phyloP scores from a whole-genome alignment of 306 rosid genomes.

The Glycine soja region DNA sequence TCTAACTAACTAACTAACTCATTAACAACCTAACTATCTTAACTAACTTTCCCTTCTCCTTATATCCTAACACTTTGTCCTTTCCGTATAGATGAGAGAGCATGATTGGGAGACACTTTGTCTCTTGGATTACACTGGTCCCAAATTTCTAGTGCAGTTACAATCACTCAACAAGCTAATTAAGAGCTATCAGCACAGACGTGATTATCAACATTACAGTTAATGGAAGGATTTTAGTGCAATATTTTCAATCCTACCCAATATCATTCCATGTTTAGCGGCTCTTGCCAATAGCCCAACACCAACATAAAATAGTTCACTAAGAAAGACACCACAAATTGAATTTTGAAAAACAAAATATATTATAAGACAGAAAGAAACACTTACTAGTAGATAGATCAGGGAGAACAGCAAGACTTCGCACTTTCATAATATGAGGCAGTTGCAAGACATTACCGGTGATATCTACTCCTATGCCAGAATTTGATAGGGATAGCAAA shows the following conservation, averaged over 20 bases:
- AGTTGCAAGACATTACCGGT: conserved; percentile 60
- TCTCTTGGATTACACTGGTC: background rate
- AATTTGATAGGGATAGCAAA: conserved; percentile 63
- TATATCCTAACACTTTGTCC: background rate
- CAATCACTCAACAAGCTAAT: background rate
- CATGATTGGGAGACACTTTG: background rate
- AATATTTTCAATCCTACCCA: conserved; percentile 26
- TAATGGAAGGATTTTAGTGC: conserved; percentile 19
- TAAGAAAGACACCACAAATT: conserved; percentile 26
- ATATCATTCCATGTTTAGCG: background rate
- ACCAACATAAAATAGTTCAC: conserved; percentile 21
- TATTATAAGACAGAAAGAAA: conserved; percentile 43
- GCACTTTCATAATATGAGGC: conserved; percentile 70
- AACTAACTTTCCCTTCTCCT: too few species aligned
- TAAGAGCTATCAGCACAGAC: background rate
- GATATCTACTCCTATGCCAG: conserved; percentile 63
- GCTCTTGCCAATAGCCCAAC: conserved; percentile 34
- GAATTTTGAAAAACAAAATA: background rate
- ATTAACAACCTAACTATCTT: too few species aligned
- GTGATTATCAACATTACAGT: background rate
- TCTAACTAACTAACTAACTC: too few species aligned
- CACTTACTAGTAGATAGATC: conserved; percentile 68
- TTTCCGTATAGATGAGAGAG: conserved; percentile 24
- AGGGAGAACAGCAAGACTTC: conserved; percentile 69
- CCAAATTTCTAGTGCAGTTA: background rate